Percentiles rank a stretch among this genome's conserved stretches.
phyloP scores from a whole-genome alignment of 2,329 filamentous ascomycete species.

The Xylaria sp. region DNA sequence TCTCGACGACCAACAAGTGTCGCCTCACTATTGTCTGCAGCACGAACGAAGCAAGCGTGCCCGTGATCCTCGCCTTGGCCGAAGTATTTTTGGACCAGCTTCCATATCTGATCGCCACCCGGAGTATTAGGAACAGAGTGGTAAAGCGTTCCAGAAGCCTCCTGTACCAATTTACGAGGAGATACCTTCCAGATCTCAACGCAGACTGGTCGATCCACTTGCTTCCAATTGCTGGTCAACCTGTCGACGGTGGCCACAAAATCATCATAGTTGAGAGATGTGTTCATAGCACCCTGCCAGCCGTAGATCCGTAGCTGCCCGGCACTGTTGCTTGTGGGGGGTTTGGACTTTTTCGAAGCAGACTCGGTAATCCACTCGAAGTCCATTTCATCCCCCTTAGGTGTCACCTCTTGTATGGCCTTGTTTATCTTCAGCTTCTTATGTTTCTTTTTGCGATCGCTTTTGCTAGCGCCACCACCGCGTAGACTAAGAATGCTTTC shows the following conservation, averaged over 20 bases:
- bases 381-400: slow-evolving; percentile 24
- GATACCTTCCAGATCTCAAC: slow-evolving; percentile 37
- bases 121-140: background rate
- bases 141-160: slow-evolving; percentile 29
- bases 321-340: background rate
- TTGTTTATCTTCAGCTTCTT: background rate
- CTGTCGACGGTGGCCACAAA: slow-evolving; percentile 37
- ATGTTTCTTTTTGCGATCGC: background rate
- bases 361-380: background rate
- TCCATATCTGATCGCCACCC: slow-evolving; percentile 24
- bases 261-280: background rate
- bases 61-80: background rate
- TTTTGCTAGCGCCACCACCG: slow-evolving; percentile 30
- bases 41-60: slow-evolving; percentile 38
- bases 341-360: background rate
- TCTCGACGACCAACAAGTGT: slow-evolving; percentile 25
- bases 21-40: slow-evolving; percentile 27
- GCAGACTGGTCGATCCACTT: slow-evolving; percentile 34
- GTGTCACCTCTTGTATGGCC: background rate
- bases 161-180: background rate
- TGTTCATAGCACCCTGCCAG: slow-evolving; percentile 34
- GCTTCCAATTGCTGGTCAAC: slow-evolving; percentile 32
- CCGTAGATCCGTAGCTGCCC: slow-evolving; percentile 24
- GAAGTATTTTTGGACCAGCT: slow-evolving; percentile 32
- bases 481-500: slow-evolving; percentile 27